A percentile compares a stretch with the other conserved stretches of the same genome.
Evolutionary conservation across 352 stramenopile species (phyloP).

Genomic region (Globisporangium ultimum): DNA sequence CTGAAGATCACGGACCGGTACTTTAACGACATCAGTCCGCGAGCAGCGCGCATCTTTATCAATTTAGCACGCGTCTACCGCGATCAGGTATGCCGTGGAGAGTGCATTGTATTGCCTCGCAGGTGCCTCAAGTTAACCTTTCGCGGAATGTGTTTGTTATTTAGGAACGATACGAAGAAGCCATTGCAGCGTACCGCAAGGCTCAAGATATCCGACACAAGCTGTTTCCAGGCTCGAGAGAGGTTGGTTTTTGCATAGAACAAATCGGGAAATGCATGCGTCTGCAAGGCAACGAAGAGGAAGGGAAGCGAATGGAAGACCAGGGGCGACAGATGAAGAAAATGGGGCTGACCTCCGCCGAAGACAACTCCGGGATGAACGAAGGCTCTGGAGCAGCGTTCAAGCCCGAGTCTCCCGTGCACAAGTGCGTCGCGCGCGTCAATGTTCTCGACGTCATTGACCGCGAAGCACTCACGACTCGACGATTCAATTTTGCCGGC

Average conservation of each 20-base stretch:
- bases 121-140: neutral
- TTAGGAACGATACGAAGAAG: constrained; percentile 67
- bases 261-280: constrained; percentile 80
- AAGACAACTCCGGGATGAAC: constrained; percentile 10
- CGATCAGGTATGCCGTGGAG: constrained; percentile 39
- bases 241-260: constrained; percentile 78
- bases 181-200: constrained; percentile 62
- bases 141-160: neutral
- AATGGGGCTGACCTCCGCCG: constrained; percentile 32
- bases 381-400: neutral
- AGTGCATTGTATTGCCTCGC: too few species aligned
- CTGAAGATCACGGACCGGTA: constrained; percentile 75
- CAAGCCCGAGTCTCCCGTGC: constrained; percentile 5
- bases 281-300: constrained; percentile 55
- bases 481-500: constrained; percentile 60
- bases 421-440: constrained; percentile 21
- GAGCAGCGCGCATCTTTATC: constrained; percentile 67
- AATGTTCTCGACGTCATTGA: constrained; percentile 31
- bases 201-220: constrained; percentile 70
- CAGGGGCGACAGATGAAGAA: constrained; percentile 62
- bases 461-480: constrained; percentile 33
- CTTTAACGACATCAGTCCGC: constrained; percentile 73
- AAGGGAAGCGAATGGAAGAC: constrained; percentile 48
- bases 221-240: constrained; percentile 66
- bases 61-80: constrained; percentile 77